Percentiles rank a stretch among this genome's conserved stretches.
phyloP scores from a whole-genome alignment of 1,284 basidiomycete genomes.

The Termitomyces sp. region DNA sequence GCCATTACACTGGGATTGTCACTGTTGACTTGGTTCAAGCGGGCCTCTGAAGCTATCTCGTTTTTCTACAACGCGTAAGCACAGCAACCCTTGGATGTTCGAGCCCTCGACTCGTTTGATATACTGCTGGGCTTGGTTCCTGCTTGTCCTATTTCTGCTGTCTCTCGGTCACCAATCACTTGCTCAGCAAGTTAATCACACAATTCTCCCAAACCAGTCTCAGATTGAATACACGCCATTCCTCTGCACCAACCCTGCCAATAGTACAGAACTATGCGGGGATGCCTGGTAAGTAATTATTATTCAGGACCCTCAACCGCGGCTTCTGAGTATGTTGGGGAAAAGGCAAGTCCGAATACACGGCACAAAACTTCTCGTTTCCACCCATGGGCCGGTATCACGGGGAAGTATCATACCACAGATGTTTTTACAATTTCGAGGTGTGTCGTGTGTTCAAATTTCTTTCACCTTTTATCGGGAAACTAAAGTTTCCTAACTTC shows the following conservation, averaged over 20 bases:
- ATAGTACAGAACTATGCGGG: conserved; percentile 29
- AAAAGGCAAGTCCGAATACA: conserved; percentile 25
- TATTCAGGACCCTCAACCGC: conserved; percentile 7
- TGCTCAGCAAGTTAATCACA: conserved; percentile 27
- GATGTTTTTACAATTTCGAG: conserved; percentile 49
- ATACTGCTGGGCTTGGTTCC: conserved; percentile 7
- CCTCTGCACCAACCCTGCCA: conserved; percentile 32
- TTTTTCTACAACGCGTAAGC: not conserved
- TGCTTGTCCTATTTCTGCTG: conserved; percentile 3
- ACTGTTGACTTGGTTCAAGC: not conserved
- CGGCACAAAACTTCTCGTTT: conserved; percentile 25
- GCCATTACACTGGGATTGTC: not conserved
- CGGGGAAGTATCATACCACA: conserved; percentile 42
- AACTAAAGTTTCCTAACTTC: not conserved
- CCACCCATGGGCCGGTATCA: conserved; percentile 30
- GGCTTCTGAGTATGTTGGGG: conserved; percentile 13
- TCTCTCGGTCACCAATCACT: conserved; percentile 5
- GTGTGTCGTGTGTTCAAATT: conserved; percentile 24
- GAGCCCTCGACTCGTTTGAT: conserved; percentile 1
- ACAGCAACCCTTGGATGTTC: conserved; percentile 13
- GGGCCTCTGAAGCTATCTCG: not conserved
- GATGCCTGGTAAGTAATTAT: conserved; percentile 41
- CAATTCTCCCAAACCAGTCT: conserved; percentile 35
- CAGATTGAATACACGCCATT: conserved; percentile 49
- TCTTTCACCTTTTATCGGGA: not conserved